phyloP scores from a whole-genome alignment of 2,329 filamentous ascomycete genomes.

The Aspergillus sp. region DNA sequence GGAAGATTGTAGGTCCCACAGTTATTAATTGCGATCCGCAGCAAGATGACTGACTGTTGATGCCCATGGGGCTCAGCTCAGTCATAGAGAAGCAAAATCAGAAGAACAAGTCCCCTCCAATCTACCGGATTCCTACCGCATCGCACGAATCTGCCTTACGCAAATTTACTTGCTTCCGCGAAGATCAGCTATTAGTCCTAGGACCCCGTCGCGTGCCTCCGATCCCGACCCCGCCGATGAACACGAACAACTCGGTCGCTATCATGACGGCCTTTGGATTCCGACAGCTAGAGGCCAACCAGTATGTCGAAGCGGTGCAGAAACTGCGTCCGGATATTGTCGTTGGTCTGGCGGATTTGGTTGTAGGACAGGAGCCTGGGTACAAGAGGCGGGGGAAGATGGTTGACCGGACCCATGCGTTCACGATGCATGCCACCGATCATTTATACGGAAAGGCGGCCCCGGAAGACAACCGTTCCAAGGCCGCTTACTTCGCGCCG shows the following conservation, averaged over 20 bases:
- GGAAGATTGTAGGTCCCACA: conserved; percentile 76
- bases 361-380: conserved; percentile 60
- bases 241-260: conserved; percentile 69
- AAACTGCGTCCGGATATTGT: conserved; percentile 77
- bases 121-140: conserved; percentile 51
- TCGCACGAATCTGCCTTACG: conserved; percentile 62
- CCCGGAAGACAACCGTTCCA: conserved; percentile 24
- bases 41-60: conserved; percentile 27
- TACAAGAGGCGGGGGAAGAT: conserved; percentile 78
- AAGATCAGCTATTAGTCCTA: conserved; percentile 67
- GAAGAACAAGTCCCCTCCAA: conserved; percentile 45
- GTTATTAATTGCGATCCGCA: background rate
- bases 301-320: conserved; percentile 66
- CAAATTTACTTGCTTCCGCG: conserved; percentile 71
- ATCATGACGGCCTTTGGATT: conserved; percentile 88
- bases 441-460: conserved; percentile 38
- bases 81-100: conserved; percentile 59
- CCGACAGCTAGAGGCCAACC: conserved; percentile 63
- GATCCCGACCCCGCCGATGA: conserved; percentile 66
- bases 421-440: conserved; percentile 69
- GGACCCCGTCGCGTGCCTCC: conserved; percentile 76
- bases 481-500: conserved; percentile 60
- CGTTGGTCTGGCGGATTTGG: conserved; percentile 72
- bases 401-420: conserved; percentile 80
- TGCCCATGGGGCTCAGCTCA: conserved; percentile 43